Conservation (phyloP, 129 eudicot genomes). For the Artemisia tridentata region DNA sequence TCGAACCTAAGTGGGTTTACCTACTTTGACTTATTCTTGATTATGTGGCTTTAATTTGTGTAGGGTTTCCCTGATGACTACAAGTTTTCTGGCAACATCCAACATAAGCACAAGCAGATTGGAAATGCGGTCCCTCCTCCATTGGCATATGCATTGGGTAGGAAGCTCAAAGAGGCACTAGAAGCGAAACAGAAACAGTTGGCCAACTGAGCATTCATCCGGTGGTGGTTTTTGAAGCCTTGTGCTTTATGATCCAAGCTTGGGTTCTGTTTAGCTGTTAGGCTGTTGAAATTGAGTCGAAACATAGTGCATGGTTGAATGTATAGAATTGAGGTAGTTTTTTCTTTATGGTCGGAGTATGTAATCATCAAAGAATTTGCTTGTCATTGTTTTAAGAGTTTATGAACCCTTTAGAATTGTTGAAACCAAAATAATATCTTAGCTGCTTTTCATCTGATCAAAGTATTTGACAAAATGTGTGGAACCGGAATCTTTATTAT, state of each 20-base stretch:
- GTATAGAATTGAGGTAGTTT: background rate
- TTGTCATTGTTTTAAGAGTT: too few relatives aligned
- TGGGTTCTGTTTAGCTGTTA: background rate
- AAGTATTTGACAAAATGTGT: too few relatives aligned
- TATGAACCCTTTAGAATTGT: too few relatives aligned
- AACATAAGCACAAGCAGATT: constrained; percentile 55
- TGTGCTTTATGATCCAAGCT: background rate
- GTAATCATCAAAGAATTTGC: background rate
- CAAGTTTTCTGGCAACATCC: constrained; percentile 54
- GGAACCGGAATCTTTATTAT: too few relatives aligned
- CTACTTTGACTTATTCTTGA: background rate
- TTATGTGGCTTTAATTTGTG: constrained; percentile 6
- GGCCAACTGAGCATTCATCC: background rate
- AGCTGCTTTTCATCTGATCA: too few relatives aligned
- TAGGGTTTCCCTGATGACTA: constrained; percentile 61
- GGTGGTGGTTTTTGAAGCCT: background rate
- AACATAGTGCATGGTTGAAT: background rate
- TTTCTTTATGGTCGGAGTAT: background rate
- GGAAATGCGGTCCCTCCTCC: constrained; percentile 75
- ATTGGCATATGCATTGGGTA: constrained; percentile 61
- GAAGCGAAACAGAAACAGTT: constrained; percentile 30
- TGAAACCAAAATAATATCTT: too few relatives aligned
- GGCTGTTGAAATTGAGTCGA: background rate
- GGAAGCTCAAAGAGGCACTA: constrained; percentile 60
- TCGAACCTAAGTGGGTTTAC: background rate